Conservation (phyloP, 2,329 filamentous ascomycete species). For the Cercospora sesami region DNA sequence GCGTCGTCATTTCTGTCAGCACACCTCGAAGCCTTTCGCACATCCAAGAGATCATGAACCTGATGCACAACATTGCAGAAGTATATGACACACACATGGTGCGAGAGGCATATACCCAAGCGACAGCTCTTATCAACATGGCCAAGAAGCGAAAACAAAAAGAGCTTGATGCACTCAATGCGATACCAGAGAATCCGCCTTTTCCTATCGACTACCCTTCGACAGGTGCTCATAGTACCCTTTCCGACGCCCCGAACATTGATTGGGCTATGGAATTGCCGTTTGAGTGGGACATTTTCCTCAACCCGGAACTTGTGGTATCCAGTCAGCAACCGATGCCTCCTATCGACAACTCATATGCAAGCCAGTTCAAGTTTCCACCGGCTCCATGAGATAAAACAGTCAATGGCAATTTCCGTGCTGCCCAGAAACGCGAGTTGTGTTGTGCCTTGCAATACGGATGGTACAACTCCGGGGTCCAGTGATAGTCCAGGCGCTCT, state of each 20-base stretch:
- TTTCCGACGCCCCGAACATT: slow-evolving; percentile 36
- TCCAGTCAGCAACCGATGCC: slow-evolving; percentile 31
- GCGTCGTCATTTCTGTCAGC: slow-evolving; percentile 45
- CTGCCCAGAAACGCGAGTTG: background rate
- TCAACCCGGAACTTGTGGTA: slow-evolving; percentile 39
- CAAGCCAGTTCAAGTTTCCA: slow-evolving; percentile 24
- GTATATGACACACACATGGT: slow-evolving; percentile 42
- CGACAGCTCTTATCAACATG: slow-evolving; percentile 37
- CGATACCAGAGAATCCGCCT: slow-evolving; percentile 30
- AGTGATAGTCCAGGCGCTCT: background rate
- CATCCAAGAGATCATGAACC: slow-evolving; percentile 42
- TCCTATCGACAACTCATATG: slow-evolving; percentile 22
- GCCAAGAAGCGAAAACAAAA: slow-evolving; percentile 37
- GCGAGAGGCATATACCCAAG: slow-evolving; percentile 42
- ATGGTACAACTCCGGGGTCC: background rate
- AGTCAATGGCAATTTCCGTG: background rate
- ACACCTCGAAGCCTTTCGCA: slow-evolving; percentile 41
- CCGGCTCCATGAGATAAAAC: background rate
- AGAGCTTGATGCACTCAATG: slow-evolving; percentile 36
- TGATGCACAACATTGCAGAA: slow-evolving; percentile 42
- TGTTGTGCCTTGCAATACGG: background rate
- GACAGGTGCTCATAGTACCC: slow-evolving; percentile 29
- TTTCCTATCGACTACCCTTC: slow-evolving; percentile 36
- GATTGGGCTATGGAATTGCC: slow-evolving; percentile 39
- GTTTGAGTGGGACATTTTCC: slow-evolving; percentile 40